A percentile compares a stretch with the other conserved stretches of the same genome.
phyloP scores from a whole-genome alignment of 306 rosid genomes.

The Malus sieversii region DNA sequence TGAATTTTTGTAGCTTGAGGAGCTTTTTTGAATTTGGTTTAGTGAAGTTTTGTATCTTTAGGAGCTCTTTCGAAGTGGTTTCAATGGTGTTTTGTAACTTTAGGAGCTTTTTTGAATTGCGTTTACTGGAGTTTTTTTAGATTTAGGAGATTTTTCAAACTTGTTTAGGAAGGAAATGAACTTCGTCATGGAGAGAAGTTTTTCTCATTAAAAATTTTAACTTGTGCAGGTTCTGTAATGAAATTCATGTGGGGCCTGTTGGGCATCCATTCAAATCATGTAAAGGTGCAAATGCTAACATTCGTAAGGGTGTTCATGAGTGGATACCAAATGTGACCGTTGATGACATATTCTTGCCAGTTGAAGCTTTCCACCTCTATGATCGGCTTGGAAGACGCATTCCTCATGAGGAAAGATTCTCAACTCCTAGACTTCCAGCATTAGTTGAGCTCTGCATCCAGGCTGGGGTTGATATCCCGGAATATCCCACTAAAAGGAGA shows the following conservation, averaged over 20 bases:
- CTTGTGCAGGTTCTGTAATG: constrained; percentile 72
- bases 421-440: constrained; percentile 82
- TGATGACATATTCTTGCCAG: constrained; percentile 68
- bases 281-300: constrained; percentile 49
- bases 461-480: constrained; percentile 78
- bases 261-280: constrained; percentile 97
- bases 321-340: constrained; percentile 56
- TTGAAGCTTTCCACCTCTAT: constrained; percentile 76
- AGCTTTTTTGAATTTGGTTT: neutral
- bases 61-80: too few species aligned
- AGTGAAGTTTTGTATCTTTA: neutral
- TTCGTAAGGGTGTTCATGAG: constrained; percentile 66
- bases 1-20: neutral
- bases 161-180: neutral
- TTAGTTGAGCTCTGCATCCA: constrained; percentile 87
- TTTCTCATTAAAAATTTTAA: neutral
- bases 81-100: too few species aligned
- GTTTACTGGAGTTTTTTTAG: neutral
- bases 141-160: neutral
- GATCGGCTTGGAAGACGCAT: constrained; percentile 81
- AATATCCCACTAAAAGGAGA: constrained; percentile 75
- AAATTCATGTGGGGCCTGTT: constrained; percentile 83
- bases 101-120: neutral
- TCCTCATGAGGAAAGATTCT: constrained; percentile 64
- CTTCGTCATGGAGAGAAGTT: neutral